These are phyloP conservation scores for Pythium brachiatum DNA, from an alignment of 352 stramenopile species.

Conservation along the genomic window DNA sequence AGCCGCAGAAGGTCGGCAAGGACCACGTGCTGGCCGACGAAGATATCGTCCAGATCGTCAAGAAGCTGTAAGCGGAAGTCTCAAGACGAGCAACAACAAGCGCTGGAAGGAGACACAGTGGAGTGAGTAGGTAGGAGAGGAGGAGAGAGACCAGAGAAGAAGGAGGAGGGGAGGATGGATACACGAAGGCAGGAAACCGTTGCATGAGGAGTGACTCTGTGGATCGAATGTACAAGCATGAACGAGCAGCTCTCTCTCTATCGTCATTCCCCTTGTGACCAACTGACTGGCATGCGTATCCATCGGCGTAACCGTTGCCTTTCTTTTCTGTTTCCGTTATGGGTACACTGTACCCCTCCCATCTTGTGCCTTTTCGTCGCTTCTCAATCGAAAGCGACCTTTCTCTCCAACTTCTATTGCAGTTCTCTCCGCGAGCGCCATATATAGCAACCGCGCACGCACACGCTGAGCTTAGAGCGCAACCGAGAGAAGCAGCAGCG, in stretches of 20 bases:
- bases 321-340: not conserved
- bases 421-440: conserved; percentile 3
- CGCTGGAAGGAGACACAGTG: too few species aligned
- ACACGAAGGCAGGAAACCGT: not conserved
- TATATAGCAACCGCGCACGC: not conserved
- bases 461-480: not conserved
- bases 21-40: conserved; percentile 97
- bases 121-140: not conserved
- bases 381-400: not conserved
- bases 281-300: not conserved
- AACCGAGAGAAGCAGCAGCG: not conserved
- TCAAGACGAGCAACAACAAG: not conserved
- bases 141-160: not conserved
- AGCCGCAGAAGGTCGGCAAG: conserved; percentile 98
- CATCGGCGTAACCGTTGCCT: not conserved
- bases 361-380: not conserved
- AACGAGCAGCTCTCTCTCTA: not conserved
- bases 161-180: not conserved
- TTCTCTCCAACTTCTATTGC: conserved; percentile 8
- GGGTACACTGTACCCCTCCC: not conserved
- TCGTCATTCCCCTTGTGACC: not conserved
- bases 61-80: conserved; percentile 76
- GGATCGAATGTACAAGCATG: not conserved
- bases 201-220: not conserved
- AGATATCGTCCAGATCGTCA: conserved; percentile 99